phyloP scores from a whole-genome alignment of 768 basidiomycete genomes.

The Xerocomus brunneocitrinus region DNA sequence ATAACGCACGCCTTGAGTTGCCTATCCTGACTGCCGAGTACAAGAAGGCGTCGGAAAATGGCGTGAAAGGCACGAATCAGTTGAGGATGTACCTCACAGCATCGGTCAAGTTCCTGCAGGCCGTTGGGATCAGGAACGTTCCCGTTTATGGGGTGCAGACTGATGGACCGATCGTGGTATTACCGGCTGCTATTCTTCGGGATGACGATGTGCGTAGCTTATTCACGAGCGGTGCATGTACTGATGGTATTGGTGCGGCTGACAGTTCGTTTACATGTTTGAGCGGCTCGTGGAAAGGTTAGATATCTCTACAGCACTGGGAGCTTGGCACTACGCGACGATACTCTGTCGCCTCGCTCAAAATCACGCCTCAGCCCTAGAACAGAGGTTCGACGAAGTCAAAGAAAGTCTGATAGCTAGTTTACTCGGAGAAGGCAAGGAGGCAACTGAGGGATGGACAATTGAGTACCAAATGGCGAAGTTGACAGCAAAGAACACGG shows the following conservation, averaged over 20 bases:
- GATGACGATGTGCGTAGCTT: not conserved
- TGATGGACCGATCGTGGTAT: not conserved
- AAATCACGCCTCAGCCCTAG: not conserved
- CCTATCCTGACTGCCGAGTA: slow-evolving; percentile 6
- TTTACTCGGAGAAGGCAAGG: not conserved
- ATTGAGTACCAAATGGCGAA: not conserved
- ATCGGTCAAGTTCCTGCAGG: slow-evolving; percentile 6
- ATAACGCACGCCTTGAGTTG: not conserved
- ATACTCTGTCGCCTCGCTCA: slow-evolving; percentile 9
- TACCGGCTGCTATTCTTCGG: slow-evolving; percentile 2
- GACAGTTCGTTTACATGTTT: slow-evolving; percentile 2
- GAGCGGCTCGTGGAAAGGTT: slow-evolving; percentile 3
- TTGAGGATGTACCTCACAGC: slow-evolving; percentile 7
- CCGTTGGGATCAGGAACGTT: not conserved
- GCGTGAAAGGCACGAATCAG: slow-evolving; percentile 3
- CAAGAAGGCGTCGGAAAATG: not conserved
- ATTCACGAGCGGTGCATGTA: too few species aligned
- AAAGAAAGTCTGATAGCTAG: not conserved
- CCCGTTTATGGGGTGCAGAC: slow-evolving; percentile 8
- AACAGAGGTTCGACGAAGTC: not conserved
- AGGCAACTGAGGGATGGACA: not conserved
- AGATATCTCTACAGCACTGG: slow-evolving; percentile 3
- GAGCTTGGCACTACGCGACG: slow-evolving; percentile 8
- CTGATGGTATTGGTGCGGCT: too few species aligned
- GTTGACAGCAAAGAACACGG: not conserved